Evolutionary conservation across 2,329 filamentous ascomycete genomes (phyloP), one percentile per base, ranked within the genome.

Genomic region (Ophiocordyceps australis): DNA sequence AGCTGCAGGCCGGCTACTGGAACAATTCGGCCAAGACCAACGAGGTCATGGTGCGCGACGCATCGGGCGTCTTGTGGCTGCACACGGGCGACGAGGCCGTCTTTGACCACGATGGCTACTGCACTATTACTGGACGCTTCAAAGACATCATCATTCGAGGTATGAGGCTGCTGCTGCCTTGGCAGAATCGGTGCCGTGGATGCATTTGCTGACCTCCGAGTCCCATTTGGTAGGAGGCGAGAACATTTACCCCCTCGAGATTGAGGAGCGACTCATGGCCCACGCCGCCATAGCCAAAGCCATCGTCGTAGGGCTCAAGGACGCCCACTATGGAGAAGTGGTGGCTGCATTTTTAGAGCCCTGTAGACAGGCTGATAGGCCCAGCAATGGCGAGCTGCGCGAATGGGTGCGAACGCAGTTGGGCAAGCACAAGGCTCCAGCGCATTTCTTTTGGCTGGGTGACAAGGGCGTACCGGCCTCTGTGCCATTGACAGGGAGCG

Each of bases 101-200:
- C 6, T 68, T 73, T 30, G 74, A 81, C 30, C 63, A 69, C 18
- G 50, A 68, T 7, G 76, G 74, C 0, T 79, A 78, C 41, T 80
- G 74, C 36, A 61, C 57, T 6, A 81, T 83, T 36, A 82, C 76
- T 0, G 76, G 77, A 1, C 57, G 76, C 13, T 79, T 80, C 50
- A 82, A 82, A 51, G 77, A 83, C 31, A 80, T 82, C 19, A 80
- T 82, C 30, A 82, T 82, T 32, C 57, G 76, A 38, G 76, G 71
- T 59, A 38, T 27, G 52, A 28, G 13, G 19, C 26, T 16, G 5
- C 4, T 28, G 12, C n/a, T 23, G 4, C n/a, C 22, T 5, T 6
- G 6, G 4, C n/a, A 8, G 5, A 9, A 9, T 9, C 11, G 22
- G 14, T 14, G 13, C 4, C 7, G 11, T 14, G 6, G n/a, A n/a